Conservation (phyloP, 2,329 filamentous ascomycete species). For the Ophiostoma sp. region DNA sequence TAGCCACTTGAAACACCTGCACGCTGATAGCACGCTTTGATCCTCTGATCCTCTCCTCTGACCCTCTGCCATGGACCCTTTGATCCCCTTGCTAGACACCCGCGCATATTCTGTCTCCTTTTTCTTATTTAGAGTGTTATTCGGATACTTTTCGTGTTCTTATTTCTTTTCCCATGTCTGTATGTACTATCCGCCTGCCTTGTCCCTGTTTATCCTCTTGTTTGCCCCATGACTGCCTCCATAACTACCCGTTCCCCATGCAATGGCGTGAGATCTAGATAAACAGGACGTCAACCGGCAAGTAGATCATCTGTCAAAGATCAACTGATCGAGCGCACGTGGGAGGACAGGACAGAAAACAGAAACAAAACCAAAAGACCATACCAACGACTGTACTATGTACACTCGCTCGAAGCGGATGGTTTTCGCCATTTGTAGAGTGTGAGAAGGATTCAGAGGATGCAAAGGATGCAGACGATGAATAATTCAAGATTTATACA, state of each 20-base stretch:
- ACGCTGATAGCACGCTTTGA: too few species aligned
- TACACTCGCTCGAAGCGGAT: not conserved
- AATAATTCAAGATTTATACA: too few species aligned
- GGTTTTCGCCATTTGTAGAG: not conserved
- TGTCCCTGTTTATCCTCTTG: not conserved
- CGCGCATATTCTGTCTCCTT: not conserved
- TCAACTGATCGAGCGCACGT: not conserved
- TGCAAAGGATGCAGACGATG: not conserved
- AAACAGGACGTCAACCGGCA: not conserved
- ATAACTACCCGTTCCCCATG: not conserved
- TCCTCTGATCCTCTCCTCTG: too few species aligned
- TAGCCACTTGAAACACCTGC: too few species aligned
- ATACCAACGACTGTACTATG: too few species aligned
- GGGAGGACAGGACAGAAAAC: too few species aligned
- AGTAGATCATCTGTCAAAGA: not conserved
- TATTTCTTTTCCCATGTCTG: too few species aligned
- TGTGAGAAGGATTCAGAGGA: not conserved
- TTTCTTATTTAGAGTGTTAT: not conserved
- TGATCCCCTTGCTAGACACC: not conserved
- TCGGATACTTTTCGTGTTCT: too few species aligned
- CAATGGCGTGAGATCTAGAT: not conserved
- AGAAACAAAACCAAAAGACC: too few species aligned
- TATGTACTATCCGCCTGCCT: not conserved
- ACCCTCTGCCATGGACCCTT: not conserved
- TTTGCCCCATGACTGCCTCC: not conserved